Percentiles rank a stretch among this genome's conserved stretches.
phyloP scores from a whole-genome alignment of 768 basidiomycete species.

The Punctularia strigosozonata region DNA sequence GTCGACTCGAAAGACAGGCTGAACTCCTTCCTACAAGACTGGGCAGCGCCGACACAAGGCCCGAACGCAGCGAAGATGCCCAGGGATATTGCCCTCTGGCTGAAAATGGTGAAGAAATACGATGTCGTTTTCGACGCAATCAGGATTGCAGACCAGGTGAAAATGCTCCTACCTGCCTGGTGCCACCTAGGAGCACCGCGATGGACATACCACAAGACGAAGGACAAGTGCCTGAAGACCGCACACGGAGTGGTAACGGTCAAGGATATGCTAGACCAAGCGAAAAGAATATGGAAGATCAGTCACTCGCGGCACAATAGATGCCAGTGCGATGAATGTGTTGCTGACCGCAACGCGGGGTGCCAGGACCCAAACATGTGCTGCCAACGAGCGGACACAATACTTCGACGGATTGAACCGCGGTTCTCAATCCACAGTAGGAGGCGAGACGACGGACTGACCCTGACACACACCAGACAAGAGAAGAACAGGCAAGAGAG shows the following conservation, averaged over 20 bases:
- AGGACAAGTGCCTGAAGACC: neutral
- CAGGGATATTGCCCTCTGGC: neutral
- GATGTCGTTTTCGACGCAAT: neutral
- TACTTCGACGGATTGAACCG: neutral
- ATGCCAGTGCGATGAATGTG: neutral
- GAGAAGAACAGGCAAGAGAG: neutral
- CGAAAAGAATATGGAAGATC: neutral
- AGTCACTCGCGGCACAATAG: too few relatives aligned
- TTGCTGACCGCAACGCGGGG: neutral
- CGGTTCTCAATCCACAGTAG: neutral
- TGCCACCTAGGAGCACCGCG: neutral
- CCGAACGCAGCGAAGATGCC: neutral
- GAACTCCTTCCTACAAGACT: neutral
- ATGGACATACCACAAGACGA: neutral
- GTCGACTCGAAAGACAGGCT: neutral
- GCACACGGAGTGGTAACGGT: neutral
- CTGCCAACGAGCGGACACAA: neutral
- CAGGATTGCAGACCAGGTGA: neutral
- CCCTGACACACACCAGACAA: neutral
- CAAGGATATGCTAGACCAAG: neutral
- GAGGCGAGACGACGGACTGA: neutral
- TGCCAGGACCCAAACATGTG: neutral
- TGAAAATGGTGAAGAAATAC: neutral
- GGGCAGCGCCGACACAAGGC: neutral
- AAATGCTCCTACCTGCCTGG: neutral